These are phyloP conservation scores for Pseudozyma tsukubaensis DNA, from an alignment of 1,284 basidiomycete species.

Conservation along the genomic window DNA sequence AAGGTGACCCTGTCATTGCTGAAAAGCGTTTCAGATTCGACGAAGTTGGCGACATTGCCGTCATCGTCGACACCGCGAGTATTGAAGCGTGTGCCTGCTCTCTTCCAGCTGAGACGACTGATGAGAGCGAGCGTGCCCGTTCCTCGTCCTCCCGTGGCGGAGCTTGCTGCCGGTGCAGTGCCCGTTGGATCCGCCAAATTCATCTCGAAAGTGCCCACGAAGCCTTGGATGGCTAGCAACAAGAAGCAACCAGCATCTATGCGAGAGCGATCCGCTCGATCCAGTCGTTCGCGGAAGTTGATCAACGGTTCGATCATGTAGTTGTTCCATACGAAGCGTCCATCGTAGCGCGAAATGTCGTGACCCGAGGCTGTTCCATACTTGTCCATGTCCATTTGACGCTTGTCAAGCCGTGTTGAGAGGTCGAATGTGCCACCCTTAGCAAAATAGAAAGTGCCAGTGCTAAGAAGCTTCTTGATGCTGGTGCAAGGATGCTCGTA, in stretches of 20 bases:
- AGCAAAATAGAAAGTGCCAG: constrained; percentile 94
- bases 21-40: constrained; percentile 94
- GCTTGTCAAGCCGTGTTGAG: constrained; percentile 54
- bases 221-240: constrained; percentile 92
- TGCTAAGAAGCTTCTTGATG: constrained; percentile 89
- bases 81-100: constrained; percentile 96
- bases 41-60: constrained; percentile 96
- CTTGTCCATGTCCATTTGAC: constrained; percentile 70
- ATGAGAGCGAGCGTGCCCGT: constrained; percentile 79
- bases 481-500: constrained; percentile 91
- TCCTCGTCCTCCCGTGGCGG: not conserved
- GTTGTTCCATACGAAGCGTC: constrained; percentile 79
- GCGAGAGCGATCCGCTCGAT: constrained; percentile 76
- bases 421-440: constrained; percentile 85
- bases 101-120: constrained; percentile 88
- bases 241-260: constrained; percentile 73
- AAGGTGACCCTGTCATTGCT: constrained; percentile 84
- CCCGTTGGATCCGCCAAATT: constrained; percentile 70
- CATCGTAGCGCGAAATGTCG: constrained; percentile 65
- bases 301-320: constrained; percentile 82
- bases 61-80: constrained; percentile 97
- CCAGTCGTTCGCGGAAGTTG: constrained; percentile 82
- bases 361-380: constrained; percentile 39
- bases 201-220: constrained; percentile 76
- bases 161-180: not conserved